Conservation (phyloP, 2,329 filamentous ascomycete genomes). For the Beauveria australis region DNA sequence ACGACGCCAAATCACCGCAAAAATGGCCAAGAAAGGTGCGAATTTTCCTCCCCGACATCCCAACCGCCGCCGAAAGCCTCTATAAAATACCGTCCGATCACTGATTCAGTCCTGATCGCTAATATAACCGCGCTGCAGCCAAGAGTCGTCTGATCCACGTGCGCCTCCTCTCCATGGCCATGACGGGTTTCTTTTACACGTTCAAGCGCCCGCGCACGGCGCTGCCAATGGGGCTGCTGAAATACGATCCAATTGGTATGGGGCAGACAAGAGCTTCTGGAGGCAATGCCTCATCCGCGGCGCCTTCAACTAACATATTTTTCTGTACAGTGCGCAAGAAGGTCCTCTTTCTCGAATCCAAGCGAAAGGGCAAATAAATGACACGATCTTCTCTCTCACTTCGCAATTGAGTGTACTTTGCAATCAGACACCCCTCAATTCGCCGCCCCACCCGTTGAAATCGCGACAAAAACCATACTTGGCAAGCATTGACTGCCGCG, state of each 20-base stretch:
- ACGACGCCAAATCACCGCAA: constrained; percentile 2
- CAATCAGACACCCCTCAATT: not conserved
- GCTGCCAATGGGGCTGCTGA: constrained; percentile 89
- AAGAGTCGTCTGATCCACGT: constrained; percentile 89
- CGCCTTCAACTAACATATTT: not conserved
- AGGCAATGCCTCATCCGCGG: not conserved
- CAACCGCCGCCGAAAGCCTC: not conserved
- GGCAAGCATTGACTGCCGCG: not conserved
- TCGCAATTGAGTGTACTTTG: not conserved
- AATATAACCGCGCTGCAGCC: constrained; percentile 38
- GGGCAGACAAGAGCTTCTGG: not conserved
- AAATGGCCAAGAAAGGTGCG: constrained; percentile 31
- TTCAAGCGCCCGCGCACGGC: constrained; percentile 73
- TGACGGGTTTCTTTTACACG: constrained; percentile 97
- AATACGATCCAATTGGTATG: constrained; percentile 93
- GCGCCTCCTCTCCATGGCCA: constrained; percentile 94
- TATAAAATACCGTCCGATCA: not conserved
- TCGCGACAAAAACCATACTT: not conserved
- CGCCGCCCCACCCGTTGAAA: not conserved
- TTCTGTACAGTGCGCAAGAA: constrained; percentile 69
- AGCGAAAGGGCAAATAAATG: constrained; percentile 59
- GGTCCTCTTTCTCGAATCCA: constrained; percentile 91
- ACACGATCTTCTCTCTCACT: not conserved
- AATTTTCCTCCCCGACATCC: not conserved
- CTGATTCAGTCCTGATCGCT: not conserved